Base-by-base conservation (phyloP, 169 alveolate genomes). In the Cyclospora cayetanensis region DNA sequence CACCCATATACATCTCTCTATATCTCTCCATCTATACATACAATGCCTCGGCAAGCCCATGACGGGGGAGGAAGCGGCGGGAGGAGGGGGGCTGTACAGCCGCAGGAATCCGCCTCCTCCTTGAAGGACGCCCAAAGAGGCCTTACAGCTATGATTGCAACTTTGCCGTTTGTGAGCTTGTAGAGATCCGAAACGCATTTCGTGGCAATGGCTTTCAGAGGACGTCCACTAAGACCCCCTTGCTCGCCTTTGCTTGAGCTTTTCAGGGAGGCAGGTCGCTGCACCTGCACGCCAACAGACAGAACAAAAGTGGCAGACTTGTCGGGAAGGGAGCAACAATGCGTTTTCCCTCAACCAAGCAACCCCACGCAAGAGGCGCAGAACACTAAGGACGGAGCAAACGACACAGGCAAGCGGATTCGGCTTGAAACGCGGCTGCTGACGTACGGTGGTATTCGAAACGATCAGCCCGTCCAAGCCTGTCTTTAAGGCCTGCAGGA, bases 161-260 rank as follows among this genome's bases (percentile, higher is more conserved):
- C 94, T 52, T 94, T 93, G 29, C 97, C 97, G 9, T 82, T 88
- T 4, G 98, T 96, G 46, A 95, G 89, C 72, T 76, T 86, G 93
- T 96, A 96, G 95, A 96, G 93, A 20, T 96, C 97, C n/a, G 93
- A 88, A 53, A 96, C 97, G 41, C 95, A 66, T 39, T 85, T 74
- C 0, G 96, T 96, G 25, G 98, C 95, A 42, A 93, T 43, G 25
- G 94, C 95, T 80, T 94, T 95, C 68, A 96, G 46, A 3, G 96
- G 96, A 68, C 90, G 77, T 12, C 98, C 98, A 80, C 98, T 96
- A 22, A 96, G 95, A 31, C 98, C 98, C 52, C 98, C 98, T 39
- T 92, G 92, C 89, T 95, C 95, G 74, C 66, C 43, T 72, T 87
- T 91, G 55, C 85, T 65, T 39, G 84, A 9, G 70, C 63, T 12